Evolutionary conservation across 2,329 filamentous ascomycete genomes (phyloP), one percentile per base, ranked within the genome.

Genomic region (Septoria linicola): DNA sequence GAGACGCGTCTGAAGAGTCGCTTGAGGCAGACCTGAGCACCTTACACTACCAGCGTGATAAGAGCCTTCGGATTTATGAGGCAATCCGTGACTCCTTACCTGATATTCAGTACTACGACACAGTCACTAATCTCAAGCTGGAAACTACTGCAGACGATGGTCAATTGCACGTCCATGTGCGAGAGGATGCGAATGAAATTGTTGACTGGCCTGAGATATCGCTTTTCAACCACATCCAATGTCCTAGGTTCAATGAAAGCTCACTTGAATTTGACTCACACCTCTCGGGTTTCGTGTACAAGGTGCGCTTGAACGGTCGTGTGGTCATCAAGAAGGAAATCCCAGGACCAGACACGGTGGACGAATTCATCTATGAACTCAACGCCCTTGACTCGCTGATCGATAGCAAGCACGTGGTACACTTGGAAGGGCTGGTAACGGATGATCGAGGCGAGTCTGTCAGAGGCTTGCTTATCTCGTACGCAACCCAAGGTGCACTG

Each of bases 261-360:
- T 82, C 89, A 31, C 76, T 99, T 30, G 77, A 82, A 35, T 96
- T 99, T 63, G 88, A 95, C 60, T 88, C 89, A 1, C 93, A 99
- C 73, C 82, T 97, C 68, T 97, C 92, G 17, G 93, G 93, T 1
- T 99, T 97, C 67, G 93, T 97, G 14, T 99, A 97, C 77, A 95
- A 95, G 68, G 89, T 99, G 50, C 79, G 75, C 11, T 81, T 90
- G 30, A 76, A 81, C 51, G 83, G 81, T 8, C 74, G 79, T 51
- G 74, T 82, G 1, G 85, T 90, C 63, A 96, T 99, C 72, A 97
- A 97, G 71, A 99, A 99, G 69, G 93, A 99, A 66, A 97, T 99
- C 13, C 93, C 93, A 0, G 91, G 92, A 1, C 92, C 91, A 2
- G 92, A 97, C 63, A 93, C 89, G 0, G 85, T 97, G 16, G 92